Base-by-base conservation (phyloP, 345 rosid genomes). In the Arabidopsis arenosa region DNA sequence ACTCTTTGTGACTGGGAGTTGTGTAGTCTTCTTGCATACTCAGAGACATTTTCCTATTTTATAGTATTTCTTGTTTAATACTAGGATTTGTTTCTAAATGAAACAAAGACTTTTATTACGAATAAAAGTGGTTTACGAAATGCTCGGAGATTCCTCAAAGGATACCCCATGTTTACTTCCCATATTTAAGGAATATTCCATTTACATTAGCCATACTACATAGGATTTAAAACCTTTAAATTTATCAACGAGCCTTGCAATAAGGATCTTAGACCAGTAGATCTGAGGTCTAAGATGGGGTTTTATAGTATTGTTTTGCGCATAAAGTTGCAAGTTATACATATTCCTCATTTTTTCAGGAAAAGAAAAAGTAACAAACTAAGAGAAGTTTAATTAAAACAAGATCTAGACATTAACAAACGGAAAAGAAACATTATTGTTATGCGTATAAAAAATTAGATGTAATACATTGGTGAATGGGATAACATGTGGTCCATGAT, bases 401-500 rank as follows among this genome's bases (percentile, higher is more conserved):
- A 40, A 68, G 45, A 51, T 23, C 44, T 60, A 68, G 36, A 61
- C 45, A 52, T 53, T 51, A 39, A 63, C 62, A 55, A 63, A 55
- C 37, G 35, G 8, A 15, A 67, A 70, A 43, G 7, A 59, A 59
- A 37, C 63, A 36, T 56, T 32, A 56, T 14, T 56, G 39, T 51
- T 33, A 77, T 45, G 67, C 45, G 80, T 79, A 23, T 26, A 51
- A 15, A n/a, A 47, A 55, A 8, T 4, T 5, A 60, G 52, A 33
- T 43, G 12, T 17, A 33, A 32, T 52, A 13, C 30, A 32, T 76
- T 54, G 75, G 58, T 70, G 65, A 63, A 63, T 67, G 79, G 68
- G 47, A 23, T 7, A 36, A 36, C 75, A 70, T 76, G 75, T 70
- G 89, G 89, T 86, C 89, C 93, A 81, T 17, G 57, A 66, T 63